Evolutionary conservation across 768 basidiomycete species (phyloP), one percentile per base, ranked within the genome.

Genomic region (Rossbeevera mucosa): DNA sequence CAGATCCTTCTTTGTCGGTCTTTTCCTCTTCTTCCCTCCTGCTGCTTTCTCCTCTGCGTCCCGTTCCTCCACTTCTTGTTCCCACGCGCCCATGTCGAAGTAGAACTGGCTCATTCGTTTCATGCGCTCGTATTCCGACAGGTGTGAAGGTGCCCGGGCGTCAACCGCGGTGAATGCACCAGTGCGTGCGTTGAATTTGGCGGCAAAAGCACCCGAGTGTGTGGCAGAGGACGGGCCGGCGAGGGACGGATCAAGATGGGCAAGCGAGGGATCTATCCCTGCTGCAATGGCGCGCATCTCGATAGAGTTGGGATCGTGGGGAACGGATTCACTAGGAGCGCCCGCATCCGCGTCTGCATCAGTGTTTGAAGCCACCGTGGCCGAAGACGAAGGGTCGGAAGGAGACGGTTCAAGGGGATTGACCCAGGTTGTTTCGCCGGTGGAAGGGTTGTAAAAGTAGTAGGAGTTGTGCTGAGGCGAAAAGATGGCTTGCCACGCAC

Each of bases 91-190:
- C 20, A 90, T 84, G 57, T 93, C 90, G 56, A 93, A 93, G 69
- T 90, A 93, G 60, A 89, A 87, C 63, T 85, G 80, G 74, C 86
- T 90, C 90, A 92, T 92, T 40, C 91, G 80, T 25, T 70, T 69
- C 62, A 83, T 83, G 5, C 90, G 82, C 58, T 91, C 89, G 58
- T 81, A 88, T 64, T 92, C 91, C 16, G 84, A 86, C 47, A 93
- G 66, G 62, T 91, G 88, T 3, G 79, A 70, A 6, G 91, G 89
- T 48, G 88, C 83, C 22, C 90, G 81, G 14, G 78, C 80, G 48
- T 88, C 83, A 4, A 74, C 63, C 16, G 79, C 76, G 9, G 89
- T 70, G 59, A 93, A 91, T 46, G 83, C 74, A 7, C 90, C 90
- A 0, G 90, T 91, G 48, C 88, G 85, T 1, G 88, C 82, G 59